A percentile compares a stretch with the other conserved stretches of the same genome.
Evolutionary conservation across 306 rosid species (phyloP).

Genomic region (Sphenostylis stenocarpa): DNA sequence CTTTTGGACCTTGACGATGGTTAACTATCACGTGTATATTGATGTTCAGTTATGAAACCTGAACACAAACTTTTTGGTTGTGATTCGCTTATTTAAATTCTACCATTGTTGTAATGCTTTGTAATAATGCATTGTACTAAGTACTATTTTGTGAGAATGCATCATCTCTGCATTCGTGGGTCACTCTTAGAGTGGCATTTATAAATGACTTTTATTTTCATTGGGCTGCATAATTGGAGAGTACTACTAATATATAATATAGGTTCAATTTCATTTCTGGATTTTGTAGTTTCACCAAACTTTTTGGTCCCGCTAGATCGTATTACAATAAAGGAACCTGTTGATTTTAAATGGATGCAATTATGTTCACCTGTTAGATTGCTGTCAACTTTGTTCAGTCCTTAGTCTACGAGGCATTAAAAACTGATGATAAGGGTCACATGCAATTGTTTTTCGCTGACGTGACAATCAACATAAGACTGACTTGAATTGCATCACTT

Average conservation of each 20-base stretch:
- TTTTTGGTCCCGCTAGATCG: conserved; percentile 16
- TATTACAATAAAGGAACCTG: neutral
- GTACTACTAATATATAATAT: neutral
- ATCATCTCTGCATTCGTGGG: neutral
- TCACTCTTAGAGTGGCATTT: neutral
- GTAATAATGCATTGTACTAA: neutral
- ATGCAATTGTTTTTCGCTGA: neutral
- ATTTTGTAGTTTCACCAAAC: conserved; percentile 14
- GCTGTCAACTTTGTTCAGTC: neutral
- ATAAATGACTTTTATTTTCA: neutral
- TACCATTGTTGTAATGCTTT: neutral
- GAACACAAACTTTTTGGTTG: neutral
- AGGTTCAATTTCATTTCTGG: neutral
- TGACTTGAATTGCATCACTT: conserved; percentile 8
- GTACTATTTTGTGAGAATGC: neutral
- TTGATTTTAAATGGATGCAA: conserved; percentile 9
- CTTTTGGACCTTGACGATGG: neutral
- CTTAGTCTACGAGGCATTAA: neutral
- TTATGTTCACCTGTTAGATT: conserved; percentile 5
- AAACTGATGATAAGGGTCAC: neutral
- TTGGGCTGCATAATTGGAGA: neutral
- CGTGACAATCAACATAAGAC: neutral
- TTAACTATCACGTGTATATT: neutral
- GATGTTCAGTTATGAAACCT: neutral
- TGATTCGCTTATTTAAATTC: conserved; percentile 3